phyloP scores from a whole-genome alignment of 2,329 filamentous ascomycete species.

The Byssochlamys sp. region DNA sequence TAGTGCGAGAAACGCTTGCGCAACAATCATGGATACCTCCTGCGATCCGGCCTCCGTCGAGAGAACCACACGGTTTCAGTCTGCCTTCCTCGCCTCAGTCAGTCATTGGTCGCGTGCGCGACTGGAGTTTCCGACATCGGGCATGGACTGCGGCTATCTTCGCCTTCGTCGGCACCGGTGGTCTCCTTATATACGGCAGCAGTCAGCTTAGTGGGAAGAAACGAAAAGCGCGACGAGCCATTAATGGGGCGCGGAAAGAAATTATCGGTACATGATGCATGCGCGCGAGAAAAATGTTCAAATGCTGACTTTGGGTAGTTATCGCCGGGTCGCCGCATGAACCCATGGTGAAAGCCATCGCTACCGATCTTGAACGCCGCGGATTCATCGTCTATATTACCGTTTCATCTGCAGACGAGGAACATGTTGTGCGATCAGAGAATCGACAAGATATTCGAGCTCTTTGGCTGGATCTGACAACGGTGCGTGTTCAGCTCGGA shows the following conservation, averaged over 20 bases:
- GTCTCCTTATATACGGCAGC: slow-evolving; percentile 49
- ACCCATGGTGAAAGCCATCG: slow-evolving; percentile 71
- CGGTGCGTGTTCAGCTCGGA: slow-evolving; percentile 16
- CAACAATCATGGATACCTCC: slow-evolving; percentile 64
- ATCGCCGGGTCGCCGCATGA: slow-evolving; percentile 80
- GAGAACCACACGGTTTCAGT: slow-evolving; percentile 12
- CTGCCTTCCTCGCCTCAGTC: slow-evolving; percentile 31
- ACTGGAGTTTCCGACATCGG: slow-evolving; percentile 66
- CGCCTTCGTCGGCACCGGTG: slow-evolving; percentile 58
- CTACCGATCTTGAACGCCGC: slow-evolving; percentile 76
- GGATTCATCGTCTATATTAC: slow-evolving; percentile 92
- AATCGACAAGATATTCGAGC: slow-evolving; percentile 73
- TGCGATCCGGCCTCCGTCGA: slow-evolving; percentile 49
- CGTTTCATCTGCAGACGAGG: slow-evolving; percentile 75
- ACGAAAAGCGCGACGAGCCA: slow-evolving; percentile 66
- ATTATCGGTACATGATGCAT: slow-evolving; percentile 50
- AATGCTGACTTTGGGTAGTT: slow-evolving; percentile 42
- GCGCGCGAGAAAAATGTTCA: slow-evolving; percentile 6
- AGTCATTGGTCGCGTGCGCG: slow-evolving; percentile 49
- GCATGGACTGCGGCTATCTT: slow-evolving; percentile 62
- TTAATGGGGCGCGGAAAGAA: slow-evolving; percentile 76
- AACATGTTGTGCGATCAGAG: slow-evolving; percentile 65
- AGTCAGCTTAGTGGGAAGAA: slow-evolving; percentile 52
- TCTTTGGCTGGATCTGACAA: slow-evolving; percentile 68
- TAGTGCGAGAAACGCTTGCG: slow-evolving; percentile 60